Conservation (phyloP, 2,329 filamentous ascomycete species). For the Fusarium kyushuense region DNA sequence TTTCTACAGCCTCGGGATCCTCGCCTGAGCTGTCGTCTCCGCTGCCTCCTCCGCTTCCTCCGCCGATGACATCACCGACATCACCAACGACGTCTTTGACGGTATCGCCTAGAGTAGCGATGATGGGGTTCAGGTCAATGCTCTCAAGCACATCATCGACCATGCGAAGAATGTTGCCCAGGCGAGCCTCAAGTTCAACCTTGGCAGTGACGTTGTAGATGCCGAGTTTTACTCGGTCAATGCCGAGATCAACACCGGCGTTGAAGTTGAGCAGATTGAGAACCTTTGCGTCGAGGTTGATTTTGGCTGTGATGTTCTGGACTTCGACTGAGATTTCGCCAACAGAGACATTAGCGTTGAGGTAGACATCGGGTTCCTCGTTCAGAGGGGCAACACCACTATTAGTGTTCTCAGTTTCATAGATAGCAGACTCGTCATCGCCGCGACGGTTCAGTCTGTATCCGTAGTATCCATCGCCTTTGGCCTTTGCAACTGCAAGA, state of each 20-base stretch:
- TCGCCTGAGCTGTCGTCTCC: neutral
- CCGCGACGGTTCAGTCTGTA: constrained; percentile 27
- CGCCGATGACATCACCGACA: constrained; percentile 12
- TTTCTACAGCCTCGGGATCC: neutral
- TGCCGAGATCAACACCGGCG: constrained; percentile 29
- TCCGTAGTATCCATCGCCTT: constrained; percentile 28
- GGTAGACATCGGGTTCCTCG: constrained; percentile 26
- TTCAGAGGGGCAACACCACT: constrained; percentile 21
- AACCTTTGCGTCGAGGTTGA: constrained; percentile 30
- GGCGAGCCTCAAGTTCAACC: constrained; percentile 27
- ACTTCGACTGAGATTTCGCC: constrained; percentile 30
- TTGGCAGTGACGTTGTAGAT: constrained; percentile 34
- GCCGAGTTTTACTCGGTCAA: constrained; percentile 29
- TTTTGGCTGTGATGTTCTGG: constrained; percentile 29
- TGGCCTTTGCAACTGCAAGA: constrained; percentile 13
- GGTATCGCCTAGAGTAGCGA: constrained; percentile 19
- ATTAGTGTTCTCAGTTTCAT: constrained; percentile 31
- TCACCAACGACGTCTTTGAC: constrained; percentile 18
- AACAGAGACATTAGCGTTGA: constrained; percentile 25
- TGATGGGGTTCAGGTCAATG: constrained; percentile 27
- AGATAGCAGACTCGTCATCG: constrained; percentile 26
- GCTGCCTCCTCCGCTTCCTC: neutral
- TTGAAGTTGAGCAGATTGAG: constrained; percentile 33
- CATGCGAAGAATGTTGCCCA: constrained; percentile 28
- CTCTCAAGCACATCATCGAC: constrained; percentile 32